Base-by-base conservation (phyloP, 305 asterid species). In the Solanum hybrid region DNA sequence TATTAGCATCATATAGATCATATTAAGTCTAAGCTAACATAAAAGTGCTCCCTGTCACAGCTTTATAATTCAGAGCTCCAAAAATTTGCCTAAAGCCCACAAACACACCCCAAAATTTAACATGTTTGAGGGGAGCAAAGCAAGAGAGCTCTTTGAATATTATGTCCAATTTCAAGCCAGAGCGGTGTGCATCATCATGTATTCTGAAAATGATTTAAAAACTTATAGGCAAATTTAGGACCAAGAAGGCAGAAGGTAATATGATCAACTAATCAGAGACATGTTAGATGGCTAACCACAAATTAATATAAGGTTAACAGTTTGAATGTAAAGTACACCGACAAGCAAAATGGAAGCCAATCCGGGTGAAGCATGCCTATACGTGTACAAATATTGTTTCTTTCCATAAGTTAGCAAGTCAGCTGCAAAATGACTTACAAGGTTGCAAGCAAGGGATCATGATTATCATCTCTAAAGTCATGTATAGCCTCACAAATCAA, bases 1-100 rank as follows among this genome's bases (percentile, higher is more conserved):
- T 51, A 51, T 84, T 51, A 84, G 87, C 75, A 84, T 84, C 76
- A 84, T 51, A 84, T 31, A 84, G 72, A 82, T 45, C 76, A 84
- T 31, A 6, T 5, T 7, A 31, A 45, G 87, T 45, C 73, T 27
- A 82, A 82, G 87, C 40, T 82, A 45, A 82, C 40, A 29, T 10
- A 51, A 82, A 17, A 82, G 15, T 29, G 73, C 73, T 45, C 73
- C 75, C 87, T 42, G 72, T 51, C 75, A 51, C 22, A 56, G 13
- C 45, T 84, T 84, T 56, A 6, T 51, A 84, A 84, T 19, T 29
- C 76, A 84, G 40, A 31, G 35, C 34, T 36, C 73, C 73, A 84
- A 84, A 29, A 17, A 17, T 19, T 17, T 45, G 87, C n/a, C 6
- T 29, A 51, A 31, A 45, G 6, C 6, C 38, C 27, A 29, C 38